Percentiles rank a stretch among this genome's conserved stretches.
Evolutionary conservation across 768 basidiomycete genomes (phyloP).

Genomic region (Podaxis rugospora): DNA sequence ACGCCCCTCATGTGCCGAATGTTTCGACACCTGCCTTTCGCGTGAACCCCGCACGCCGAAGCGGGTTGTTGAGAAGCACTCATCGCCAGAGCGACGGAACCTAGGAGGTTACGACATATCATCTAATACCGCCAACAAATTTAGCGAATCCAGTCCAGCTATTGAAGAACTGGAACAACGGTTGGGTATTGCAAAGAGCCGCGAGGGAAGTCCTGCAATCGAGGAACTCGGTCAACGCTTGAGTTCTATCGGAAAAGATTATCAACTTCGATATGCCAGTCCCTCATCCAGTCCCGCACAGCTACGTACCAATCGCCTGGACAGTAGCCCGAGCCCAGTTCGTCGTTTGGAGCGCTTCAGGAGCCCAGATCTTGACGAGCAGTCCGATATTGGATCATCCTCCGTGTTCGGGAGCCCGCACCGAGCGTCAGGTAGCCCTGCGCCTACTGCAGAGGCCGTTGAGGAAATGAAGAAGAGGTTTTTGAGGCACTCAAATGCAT

Average conservation of each 20-base stretch:
- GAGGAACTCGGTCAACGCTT: slow-evolving; percentile 46
- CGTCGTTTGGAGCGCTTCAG: slow-evolving; percentile 22
- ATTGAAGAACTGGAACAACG: slow-evolving; percentile 63
- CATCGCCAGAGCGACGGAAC: slow-evolving; percentile 29
- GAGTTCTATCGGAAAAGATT: slow-evolving; percentile 32
- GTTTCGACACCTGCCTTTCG: slow-evolving; percentile 74
- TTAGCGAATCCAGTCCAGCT: slow-evolving; percentile 50
- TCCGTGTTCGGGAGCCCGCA: slow-evolving; percentile 21
- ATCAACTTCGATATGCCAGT: slow-evolving; percentile 19
- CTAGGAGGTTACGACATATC: slow-evolving; percentile 40
- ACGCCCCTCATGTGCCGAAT: slow-evolving; percentile 72
- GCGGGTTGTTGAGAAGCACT: slow-evolving; percentile 28
- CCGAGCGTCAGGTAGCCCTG: slow-evolving; percentile 25
- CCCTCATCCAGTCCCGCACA: slow-evolving; percentile 19
- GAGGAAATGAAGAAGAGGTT: slow-evolving; percentile 64
- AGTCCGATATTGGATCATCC: slow-evolving; percentile 7
- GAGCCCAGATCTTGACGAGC: slow-evolving; percentile 4
- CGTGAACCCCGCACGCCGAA: slow-evolving; percentile 43
- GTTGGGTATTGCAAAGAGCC: slow-evolving; percentile 49
- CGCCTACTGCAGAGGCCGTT: slow-evolving; percentile 44
- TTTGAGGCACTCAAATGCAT: slow-evolving; percentile 26
- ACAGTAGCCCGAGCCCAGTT: slow-evolving; percentile 15
- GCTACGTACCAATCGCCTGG: slow-evolving; percentile 6
- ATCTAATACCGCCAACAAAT: slow-evolving; percentile 26
- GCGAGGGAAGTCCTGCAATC: slow-evolving; percentile 51